Evolutionary conservation across 192 early-diverging fungal genomes (phyloP), one percentile per base, ranked within the genome.

Genomic region (Coemansia nantahalensis): DNA sequence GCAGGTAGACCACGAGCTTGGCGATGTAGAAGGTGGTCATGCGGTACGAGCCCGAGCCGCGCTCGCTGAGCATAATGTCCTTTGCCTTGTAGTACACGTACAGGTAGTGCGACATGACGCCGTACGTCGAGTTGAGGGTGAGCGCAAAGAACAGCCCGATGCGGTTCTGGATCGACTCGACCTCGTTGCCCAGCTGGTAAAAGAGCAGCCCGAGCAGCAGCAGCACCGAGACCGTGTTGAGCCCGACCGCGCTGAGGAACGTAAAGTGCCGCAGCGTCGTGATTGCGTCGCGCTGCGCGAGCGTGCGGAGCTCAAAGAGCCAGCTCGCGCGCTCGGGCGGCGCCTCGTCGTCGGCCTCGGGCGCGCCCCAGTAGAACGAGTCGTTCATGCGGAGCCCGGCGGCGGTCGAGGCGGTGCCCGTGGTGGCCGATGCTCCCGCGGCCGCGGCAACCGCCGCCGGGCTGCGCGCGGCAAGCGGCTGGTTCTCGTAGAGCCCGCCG

Each of bases 21-120:
- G 85, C 69, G 32, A 86, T 45, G 39, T 78, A 86, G 34, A 77
- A 84, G 26, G 83, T 69, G 22, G 78, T 77, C 46, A 80, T 68
- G 19, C 87, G 71, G 75, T 86, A 89, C 8, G 81, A 80, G 7
- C 84, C 82, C 11, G 78, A 67, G 22, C 83, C 82, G 16, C 86
- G 79, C 56, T 89, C 87, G 31, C 77, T 79, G 14, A 77, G 53
- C 69, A 86, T 79, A 52, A 82, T 82, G 44, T 67, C 67, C 28
- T 76, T 71, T 46, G 81, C 58, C 36, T 72, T 59, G 40, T 61
- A 71, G 58, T 77, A 79, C n/a, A 70, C 54, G 30, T 57, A 66
- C 18, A 75, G 68, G n/a, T 66, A 68, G 45, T 83, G 83, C 62
- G 80, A 77, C 52, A 88, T 77, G 31, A 79, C 66, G 50, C 80